Evolutionary conservation across 768 basidiomycete species (phyloP).

Genomic region (Boletus speciosus): DNA sequence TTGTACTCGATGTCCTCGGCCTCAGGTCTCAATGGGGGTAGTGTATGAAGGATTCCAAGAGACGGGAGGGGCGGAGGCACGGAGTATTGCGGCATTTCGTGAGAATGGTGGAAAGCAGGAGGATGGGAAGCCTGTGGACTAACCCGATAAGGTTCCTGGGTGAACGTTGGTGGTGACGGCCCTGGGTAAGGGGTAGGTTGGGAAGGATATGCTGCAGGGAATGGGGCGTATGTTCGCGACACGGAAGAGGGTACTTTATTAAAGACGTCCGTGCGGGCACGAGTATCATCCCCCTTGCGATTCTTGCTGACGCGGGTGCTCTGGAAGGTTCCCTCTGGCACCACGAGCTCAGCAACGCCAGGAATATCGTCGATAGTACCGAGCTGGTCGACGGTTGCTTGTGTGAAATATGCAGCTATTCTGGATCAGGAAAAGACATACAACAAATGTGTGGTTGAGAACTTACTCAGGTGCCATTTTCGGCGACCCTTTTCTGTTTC

Average conservation of each 20-base stretch:
- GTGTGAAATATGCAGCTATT: constrained; percentile 81
- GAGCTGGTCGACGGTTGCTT: constrained; percentile 66
- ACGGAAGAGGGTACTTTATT: constrained; percentile 31
- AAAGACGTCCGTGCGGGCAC: constrained; percentile 31
- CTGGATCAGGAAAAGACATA: constrained; percentile 19
- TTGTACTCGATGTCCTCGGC: constrained; percentile 30
- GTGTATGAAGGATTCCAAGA: constrained; percentile 17
- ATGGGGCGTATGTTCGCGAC: constrained; percentile 41
- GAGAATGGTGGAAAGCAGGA: constrained; percentile 15
- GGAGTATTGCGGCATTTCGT: constrained; percentile 29
- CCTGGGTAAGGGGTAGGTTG: constrained; percentile 27
- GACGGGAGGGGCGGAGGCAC: constrained; percentile 26
- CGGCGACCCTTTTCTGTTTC: constrained; percentile 58
- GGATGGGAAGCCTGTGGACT: constrained; percentile 24
- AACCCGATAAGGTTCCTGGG: constrained; percentile 23
- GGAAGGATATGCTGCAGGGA: constrained; percentile 33
- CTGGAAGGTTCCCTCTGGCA: constrained; percentile 66
- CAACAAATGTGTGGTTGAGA: neutral
- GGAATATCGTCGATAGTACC: constrained; percentile 68
- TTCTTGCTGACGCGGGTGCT: constrained; percentile 60
- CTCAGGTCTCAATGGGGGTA: constrained; percentile 28
- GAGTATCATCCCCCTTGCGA: constrained; percentile 41
- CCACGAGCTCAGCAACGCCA: constrained; percentile 53
- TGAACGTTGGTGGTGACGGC: constrained; percentile 17
- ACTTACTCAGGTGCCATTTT: constrained; percentile 83